Base-by-base conservation (phyloP, 2,329 filamentous ascomycete species). In the Didymella exigua region DNA sequence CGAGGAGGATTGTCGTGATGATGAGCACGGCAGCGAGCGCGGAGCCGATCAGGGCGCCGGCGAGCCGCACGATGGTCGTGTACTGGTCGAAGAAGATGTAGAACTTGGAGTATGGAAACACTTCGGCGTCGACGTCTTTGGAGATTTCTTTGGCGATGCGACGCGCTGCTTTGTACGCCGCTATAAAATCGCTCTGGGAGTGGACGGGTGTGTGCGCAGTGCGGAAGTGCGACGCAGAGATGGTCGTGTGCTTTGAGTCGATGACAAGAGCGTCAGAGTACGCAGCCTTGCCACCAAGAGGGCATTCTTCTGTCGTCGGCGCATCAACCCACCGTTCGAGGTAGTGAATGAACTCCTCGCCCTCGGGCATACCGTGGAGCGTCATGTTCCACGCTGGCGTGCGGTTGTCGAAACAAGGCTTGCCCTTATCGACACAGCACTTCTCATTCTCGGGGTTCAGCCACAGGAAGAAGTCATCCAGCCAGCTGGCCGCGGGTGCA, bases 71-170 rank as follows among this genome's bases (percentile, higher is more conserved):
- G 58, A 99, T 98, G 54, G 85, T 85, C 5, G 91, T 84, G 71
- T 99, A 99, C 73, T 98, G 95, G 72, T 99, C 95, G 73, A 99
- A 99, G 84, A 98, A 99, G 73, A 99, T 93, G 79, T 99, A 99
- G 75, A 96, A 96, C 57, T 97, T 88, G 65, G 91, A 96, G 79
- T 99, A 99, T 0, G 95, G 91, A 82, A 99, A 99, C 3, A 99
- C 88, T 21, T 95, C 87, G 19, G 90, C 86, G 5, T 87, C 84
- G 4, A 92, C 93, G 46, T 83, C 81, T 48, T 84, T 76, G 13
- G 83, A 88, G 46, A 99, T 87, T 24, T 89, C 88, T 11, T 86
- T 78, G 0, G 93, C 87, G 59, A 99, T 96, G 56, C 95, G 90
- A 16, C 93, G 89, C 3, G 95, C 95, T 1, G 93, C 86, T 5